These are phyloP conservation scores for Keithomyces neogunnii DNA, from an alignment of 2,329 filamentous ascomycete genomes.

Conservation along the genomic window DNA sequence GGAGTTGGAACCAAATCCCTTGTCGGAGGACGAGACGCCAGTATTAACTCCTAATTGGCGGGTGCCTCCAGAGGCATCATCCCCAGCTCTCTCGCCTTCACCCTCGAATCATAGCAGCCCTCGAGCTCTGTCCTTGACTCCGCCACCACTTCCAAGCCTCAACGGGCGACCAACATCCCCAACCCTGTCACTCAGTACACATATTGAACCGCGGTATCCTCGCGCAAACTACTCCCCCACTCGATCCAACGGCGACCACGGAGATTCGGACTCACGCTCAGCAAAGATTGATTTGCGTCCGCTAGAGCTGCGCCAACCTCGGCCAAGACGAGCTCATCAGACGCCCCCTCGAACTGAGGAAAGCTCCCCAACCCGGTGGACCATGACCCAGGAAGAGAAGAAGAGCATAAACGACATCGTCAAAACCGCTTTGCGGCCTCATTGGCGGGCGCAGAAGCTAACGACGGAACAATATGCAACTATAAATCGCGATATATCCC, in stretches of 20 bases:
- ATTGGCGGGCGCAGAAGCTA: slow-evolving; percentile 71
- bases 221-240: slow-evolving; percentile 66
- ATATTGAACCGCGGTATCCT: slow-evolving; percentile 65
- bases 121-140: slow-evolving; percentile 58
- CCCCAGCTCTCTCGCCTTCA: slow-evolving; percentile 58
- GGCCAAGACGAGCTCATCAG: slow-evolving; percentile 37
- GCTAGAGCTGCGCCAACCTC: slow-evolving; percentile 44
- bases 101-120: slow-evolving; percentile 59
- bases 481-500: slow-evolving; percentile 85
- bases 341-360: slow-evolving; percentile 45
- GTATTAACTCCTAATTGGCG: slow-evolving; percentile 19
- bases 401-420: slow-evolving; percentile 85
- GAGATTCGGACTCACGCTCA: slow-evolving; percentile 33
- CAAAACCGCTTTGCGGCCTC: slow-evolving; percentile 69
- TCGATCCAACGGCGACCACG: slow-evolving; percentile 33
- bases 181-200: slow-evolving; percentile 56
- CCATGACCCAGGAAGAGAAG: slow-evolving; percentile 74
- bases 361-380: slow-evolving; percentile 55
- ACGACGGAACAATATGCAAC: slow-evolving; percentile 84
- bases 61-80: slow-evolving; percentile 33
- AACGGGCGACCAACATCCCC: slow-evolving; percentile 54
- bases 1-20: slow-evolving; percentile 66
- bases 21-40: slow-evolving; percentile 46
- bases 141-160: slow-evolving; percentile 53
- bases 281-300: slow-evolving; percentile 18